Evolutionary conservation across 768 basidiomycete genomes (phyloP).

Genomic region (Flagelloscypha sp.): DNA sequence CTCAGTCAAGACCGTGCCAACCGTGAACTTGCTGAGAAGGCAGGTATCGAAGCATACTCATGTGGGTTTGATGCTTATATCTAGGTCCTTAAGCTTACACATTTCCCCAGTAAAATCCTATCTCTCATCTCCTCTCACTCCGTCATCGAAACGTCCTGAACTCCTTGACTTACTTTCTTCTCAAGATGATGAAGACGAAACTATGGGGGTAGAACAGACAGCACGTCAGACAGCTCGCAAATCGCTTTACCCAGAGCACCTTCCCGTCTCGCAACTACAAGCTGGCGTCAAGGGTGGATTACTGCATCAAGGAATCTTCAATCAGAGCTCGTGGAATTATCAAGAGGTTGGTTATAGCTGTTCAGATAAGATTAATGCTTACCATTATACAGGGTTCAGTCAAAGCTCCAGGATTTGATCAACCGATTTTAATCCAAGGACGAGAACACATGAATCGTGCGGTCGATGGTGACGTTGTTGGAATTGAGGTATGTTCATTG

Average conservation of each 20-base stretch:
- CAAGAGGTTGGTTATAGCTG: conserved; percentile 60
- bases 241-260: conserved; percentile 78
- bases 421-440: conserved; percentile 78
- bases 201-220: conserved; percentile 65
- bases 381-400: conserved; percentile 67
- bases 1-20: conserved; percentile 89
- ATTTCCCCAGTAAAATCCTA: too few relatives aligned
- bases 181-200: conserved; percentile 48
- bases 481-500: too few relatives aligned
- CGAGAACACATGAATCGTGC: conserved; percentile 94
- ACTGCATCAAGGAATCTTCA: conserved; percentile 90
- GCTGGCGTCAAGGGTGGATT: conserved; percentile 82
- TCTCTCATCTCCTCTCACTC: too few relatives aligned
- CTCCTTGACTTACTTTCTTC: conserved; percentile 80
- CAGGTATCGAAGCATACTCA: conserved; percentile 53
- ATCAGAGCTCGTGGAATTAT: conserved; percentile 93
- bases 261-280: conserved; percentile 58
- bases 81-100: background rate
- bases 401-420: conserved; percentile 59
- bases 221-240: conserved; percentile 43
- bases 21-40: conserved; percentile 60
- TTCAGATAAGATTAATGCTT: background rate
- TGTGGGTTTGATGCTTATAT: conserved; percentile 30
- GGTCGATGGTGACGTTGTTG: conserved; percentile 89
- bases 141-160: too few relatives aligned